Evolutionary conservation across 2,329 filamentous ascomycete species (phyloP).

Genomic region (Leptographium procerum): DNA sequence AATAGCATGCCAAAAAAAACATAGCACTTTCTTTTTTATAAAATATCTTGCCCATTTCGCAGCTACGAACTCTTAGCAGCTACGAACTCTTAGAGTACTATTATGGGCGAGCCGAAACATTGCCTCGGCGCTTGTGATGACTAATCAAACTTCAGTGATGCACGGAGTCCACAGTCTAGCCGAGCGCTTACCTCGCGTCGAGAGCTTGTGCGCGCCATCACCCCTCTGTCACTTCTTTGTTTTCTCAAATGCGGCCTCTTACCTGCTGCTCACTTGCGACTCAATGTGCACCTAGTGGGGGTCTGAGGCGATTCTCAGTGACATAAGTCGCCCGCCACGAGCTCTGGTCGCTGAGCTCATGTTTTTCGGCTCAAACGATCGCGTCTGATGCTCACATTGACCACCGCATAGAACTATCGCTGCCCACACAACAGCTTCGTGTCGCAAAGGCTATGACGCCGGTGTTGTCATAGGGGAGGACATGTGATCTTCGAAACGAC

Average conservation of each 20-base stretch:
- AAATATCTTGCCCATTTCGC: not conserved
- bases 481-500: not conserved
- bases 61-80: too few relatives aligned
- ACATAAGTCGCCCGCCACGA: not conserved
- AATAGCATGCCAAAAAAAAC: not conserved
- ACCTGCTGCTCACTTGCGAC: not conserved
- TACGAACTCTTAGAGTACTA: too few relatives aligned
- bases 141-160: too few relatives aligned
- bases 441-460: not conserved
- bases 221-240: too few relatives aligned
- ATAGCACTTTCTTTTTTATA: not conserved
- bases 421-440: not conserved
- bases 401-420: not conserved
- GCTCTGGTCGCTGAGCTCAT: not conserved
- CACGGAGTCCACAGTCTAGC: too few relatives aligned
- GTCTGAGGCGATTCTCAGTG: not conserved
- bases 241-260: too few relatives aligned
- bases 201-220: too few relatives aligned
- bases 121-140: too few relatives aligned
- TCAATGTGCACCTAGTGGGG: not conserved
- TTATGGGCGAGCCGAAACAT: too few relatives aligned
- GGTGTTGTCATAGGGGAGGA: not conserved
- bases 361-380: not conserved
- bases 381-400: not conserved
- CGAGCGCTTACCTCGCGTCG: too few relatives aligned